Evolutionary conservation across 441 rosid genomes (phyloP).

Genomic region (Erysimum cheiri): DNA sequence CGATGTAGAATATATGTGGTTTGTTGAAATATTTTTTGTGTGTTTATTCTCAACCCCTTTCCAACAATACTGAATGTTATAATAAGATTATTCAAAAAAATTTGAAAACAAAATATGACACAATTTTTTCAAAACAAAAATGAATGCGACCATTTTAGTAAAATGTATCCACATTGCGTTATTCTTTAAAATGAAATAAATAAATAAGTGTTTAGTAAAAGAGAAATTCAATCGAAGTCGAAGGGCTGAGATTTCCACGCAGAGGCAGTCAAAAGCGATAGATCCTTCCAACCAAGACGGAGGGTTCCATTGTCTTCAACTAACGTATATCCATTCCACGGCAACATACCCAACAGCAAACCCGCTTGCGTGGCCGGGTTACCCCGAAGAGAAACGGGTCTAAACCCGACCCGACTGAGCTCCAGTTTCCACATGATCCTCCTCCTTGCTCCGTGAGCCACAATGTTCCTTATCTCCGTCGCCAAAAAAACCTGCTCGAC

Average conservation of each 20-base stretch:
- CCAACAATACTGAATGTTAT: no score
- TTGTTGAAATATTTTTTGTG: no score
- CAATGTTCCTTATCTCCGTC: conserved; percentile 80
- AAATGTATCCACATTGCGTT: neutral
- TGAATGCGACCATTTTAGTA: neutral
- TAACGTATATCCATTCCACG: conserved; percentile 86
- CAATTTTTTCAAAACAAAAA: neutral
- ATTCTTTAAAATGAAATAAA: neutral
- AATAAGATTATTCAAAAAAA: no score
- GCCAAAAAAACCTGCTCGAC: conserved; percentile 90
- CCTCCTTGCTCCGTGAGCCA: conserved; percentile 60
- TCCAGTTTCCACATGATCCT: conserved; percentile 82
- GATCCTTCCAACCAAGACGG: conserved; percentile 91
- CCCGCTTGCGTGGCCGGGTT: conserved; percentile 88
- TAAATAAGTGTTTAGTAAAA: neutral
- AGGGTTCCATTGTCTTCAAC: conserved; percentile 75
- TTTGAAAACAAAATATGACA: no score
- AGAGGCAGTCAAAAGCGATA: conserved; percentile 82
- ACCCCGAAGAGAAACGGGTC: conserved; percentile 73
- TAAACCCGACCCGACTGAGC: conserved; percentile 65
- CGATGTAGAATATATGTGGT: no score
- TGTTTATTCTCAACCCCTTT: no score
- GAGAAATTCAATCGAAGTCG: conserved; percentile 47
- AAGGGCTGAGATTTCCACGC: conserved; percentile 73
- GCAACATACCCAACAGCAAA: conserved; percentile 79